These are phyloP conservation scores for Hypomontagnella monticulosa DNA, from an alignment of 495 filamentous ascomycete genomes.

Conservation along the genomic window DNA sequence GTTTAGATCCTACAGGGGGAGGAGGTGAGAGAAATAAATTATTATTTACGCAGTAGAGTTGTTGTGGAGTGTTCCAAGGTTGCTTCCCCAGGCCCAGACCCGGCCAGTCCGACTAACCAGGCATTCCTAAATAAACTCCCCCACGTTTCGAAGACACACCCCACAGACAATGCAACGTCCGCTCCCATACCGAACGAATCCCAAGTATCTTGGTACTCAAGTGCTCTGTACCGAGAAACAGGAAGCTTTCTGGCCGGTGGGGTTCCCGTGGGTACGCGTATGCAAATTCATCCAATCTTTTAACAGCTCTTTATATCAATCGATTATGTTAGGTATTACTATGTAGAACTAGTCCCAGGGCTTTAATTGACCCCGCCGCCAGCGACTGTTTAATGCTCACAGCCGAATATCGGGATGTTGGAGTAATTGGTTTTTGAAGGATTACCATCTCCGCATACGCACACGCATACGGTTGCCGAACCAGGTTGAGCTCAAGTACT, in stretches of 20 bases:
- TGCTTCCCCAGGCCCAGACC: slow-evolving; percentile 30
- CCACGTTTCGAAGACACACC: slow-evolving; percentile 24
- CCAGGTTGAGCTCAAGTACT: slow-evolving; percentile 6
- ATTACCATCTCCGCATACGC: neutral
- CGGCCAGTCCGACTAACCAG: slow-evolving; percentile 29
- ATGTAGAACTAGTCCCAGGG: slow-evolving; percentile 5
- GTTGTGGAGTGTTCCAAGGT: slow-evolving; percentile 34
- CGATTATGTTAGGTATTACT: neutral
- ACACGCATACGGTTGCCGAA: slow-evolving; percentile 31
- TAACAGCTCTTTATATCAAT: neutral
- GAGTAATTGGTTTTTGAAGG: slow-evolving; percentile 1
- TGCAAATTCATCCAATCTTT: neutral
- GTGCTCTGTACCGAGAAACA: slow-evolving; percentile 28
- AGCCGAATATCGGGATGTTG: slow-evolving; percentile 34
- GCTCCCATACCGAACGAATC: neutral
- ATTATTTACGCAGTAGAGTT: slow-evolving; percentile 30
- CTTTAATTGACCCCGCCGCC: slow-evolving; percentile 35
- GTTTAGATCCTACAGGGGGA: slow-evolving; percentile 20
- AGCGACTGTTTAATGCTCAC: slow-evolving; percentile 9
- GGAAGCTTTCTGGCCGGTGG: slow-evolving; percentile 25
- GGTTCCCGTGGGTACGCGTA: slow-evolving; percentile 1
- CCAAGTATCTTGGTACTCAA: neutral
- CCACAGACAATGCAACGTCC: slow-evolving; percentile 21
- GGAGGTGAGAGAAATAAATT: slow-evolving; percentile 42
- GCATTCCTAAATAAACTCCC: slow-evolving; percentile 31